These are phyloP conservation scores for Aspergillus unguis DNA, from an alignment of 2,329 filamentous ascomycete genomes.

Conservation along the genomic window DNA sequence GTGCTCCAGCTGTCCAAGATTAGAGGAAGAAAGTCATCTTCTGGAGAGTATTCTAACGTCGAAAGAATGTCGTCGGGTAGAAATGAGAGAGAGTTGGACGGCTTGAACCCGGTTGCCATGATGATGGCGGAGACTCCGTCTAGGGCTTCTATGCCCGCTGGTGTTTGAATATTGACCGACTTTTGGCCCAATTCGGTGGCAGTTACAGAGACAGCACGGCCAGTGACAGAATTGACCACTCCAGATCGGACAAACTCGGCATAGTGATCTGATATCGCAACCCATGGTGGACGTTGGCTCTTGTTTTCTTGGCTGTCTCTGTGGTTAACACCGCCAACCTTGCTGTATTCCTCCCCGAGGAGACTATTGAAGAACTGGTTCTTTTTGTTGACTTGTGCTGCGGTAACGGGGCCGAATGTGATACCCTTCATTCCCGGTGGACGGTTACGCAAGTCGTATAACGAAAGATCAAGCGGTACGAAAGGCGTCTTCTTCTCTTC, in stretches of 20 bases:
- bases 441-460: constrained; percentile 67
- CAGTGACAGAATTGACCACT: constrained; percentile 52
- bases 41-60: constrained; percentile 56
- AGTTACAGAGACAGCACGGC: constrained; percentile 30
- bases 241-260: constrained; percentile 68
- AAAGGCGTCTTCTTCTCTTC: constrained; percentile 49
- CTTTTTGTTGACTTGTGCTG: constrained; percentile 53
- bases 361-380: constrained; percentile 49
- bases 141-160: constrained; percentile 42
- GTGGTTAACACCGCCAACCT: constrained; percentile 29
- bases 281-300: constrained; percentile 56
- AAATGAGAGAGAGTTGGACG: constrained; percentile 62
- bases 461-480: constrained; percentile 67
- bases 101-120: constrained; percentile 71
- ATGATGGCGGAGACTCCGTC: constrained; percentile 64
- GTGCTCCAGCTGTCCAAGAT: constrained; percentile 67
- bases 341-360: constrained; percentile 46
- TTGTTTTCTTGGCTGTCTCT: constrained; percentile 41
- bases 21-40: constrained; percentile 57
- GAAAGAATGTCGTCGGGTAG: constrained; percentile 57
- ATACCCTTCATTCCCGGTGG: constrained; percentile 58
- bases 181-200: constrained; percentile 5
- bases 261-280: constrained; percentile 71
- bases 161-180: constrained; percentile 37
- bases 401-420: constrained; percentile 61